Base-by-base conservation (phyloP, 768 basidiomycete species). In the Naganishia vishniacii region DNA sequence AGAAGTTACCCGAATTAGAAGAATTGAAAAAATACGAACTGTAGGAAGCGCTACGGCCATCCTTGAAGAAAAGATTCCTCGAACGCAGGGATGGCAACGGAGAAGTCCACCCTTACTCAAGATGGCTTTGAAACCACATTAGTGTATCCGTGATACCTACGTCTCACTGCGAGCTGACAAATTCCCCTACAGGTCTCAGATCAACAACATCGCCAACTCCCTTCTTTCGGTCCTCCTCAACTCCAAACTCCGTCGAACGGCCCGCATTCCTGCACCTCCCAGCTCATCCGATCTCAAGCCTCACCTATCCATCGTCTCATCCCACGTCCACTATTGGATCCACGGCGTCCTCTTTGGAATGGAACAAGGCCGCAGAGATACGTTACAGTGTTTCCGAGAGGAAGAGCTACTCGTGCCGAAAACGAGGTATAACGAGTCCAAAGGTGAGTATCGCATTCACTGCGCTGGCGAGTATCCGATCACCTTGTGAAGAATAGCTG, bases 31-130 rank as follows among this genome's bases (percentile, higher is more conserved):
- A 32, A 67, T 67, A 58, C 45, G 53, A 42, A 62, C 62, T 58
- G 62, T 51, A 68, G 65, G 49, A 61, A 69, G 59, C 56, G 64
- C 63, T 60, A 69, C 49, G 58, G 69, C 65, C 59, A 70, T 51
- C 66, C 68, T 65, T 66, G 62, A 53, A 68, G 67, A 61, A 58
- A 69, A 56, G 64, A 69, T 48, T 45, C 53, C 41, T 67, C 67
- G 37, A 68, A 68, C 48, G 67, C 62, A 6, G 67, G 63, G 18
- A 61, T 67, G 46, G 46, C 41, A 9, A 46, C 34, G 34, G 46
- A 42, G 12, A 48, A 58, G 13, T 64, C 48, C 25, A 59, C 31
- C 3, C 5, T 4, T 2, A 67, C 66, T 15, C 56, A 25, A 26
- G 66, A 67, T 41, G 66, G 61, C 13, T 61, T 63, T 32, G 66